Conservation (phyloP, 208 protist genomes). For the Lotmaria passim region DNA sequence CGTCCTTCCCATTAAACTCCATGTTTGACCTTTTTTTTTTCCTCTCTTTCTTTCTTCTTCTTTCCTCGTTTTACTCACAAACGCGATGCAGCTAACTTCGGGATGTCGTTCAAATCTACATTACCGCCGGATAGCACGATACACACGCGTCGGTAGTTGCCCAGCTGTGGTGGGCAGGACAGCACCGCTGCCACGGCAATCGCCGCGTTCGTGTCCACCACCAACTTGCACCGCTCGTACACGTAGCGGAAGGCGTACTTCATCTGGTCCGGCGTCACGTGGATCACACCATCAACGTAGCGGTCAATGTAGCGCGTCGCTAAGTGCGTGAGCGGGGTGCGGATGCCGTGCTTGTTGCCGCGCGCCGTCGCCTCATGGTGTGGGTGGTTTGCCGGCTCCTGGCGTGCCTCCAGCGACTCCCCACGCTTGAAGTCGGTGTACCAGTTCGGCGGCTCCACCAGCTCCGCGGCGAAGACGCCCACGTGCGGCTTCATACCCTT, state of each 20-base stretch:
- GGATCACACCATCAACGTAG: constrained; percentile 69
- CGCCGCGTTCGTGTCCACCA: constrained; percentile 74
- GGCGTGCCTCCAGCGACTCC: constrained; percentile 29
- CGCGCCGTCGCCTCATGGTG: background rate
- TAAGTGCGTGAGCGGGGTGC: constrained; percentile 25
- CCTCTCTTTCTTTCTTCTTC: background rate
- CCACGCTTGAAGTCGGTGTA: constrained; percentile 53
- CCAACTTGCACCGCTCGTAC: constrained; percentile 83
- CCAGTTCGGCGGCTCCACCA: constrained; percentile 29
- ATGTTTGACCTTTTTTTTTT: background rate
- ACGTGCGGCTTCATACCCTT: constrained; percentile 91
- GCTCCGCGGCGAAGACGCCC: constrained; percentile 89
- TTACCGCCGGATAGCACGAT: constrained; percentile 71
- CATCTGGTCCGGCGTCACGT: constrained; percentile 56
- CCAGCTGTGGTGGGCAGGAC: constrained; percentile 37
- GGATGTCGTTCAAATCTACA: constrained; percentile 54
- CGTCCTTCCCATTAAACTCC: background rate
- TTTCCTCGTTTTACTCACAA: constrained; percentile 30
- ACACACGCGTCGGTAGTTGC: constrained; percentile 50
- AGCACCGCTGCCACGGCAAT: constrained; percentile 78
- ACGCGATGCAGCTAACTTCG: constrained; percentile 37
- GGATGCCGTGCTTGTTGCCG: constrained; percentile 22
- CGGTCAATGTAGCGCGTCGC: constrained; percentile 45
- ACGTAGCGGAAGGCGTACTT: constrained; percentile 75
- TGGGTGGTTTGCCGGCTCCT: background rate